Evolutionary conservation across 176 grass and related monocot genomes (phyloP).

Genomic region (Saccharum officinarum): DNA sequence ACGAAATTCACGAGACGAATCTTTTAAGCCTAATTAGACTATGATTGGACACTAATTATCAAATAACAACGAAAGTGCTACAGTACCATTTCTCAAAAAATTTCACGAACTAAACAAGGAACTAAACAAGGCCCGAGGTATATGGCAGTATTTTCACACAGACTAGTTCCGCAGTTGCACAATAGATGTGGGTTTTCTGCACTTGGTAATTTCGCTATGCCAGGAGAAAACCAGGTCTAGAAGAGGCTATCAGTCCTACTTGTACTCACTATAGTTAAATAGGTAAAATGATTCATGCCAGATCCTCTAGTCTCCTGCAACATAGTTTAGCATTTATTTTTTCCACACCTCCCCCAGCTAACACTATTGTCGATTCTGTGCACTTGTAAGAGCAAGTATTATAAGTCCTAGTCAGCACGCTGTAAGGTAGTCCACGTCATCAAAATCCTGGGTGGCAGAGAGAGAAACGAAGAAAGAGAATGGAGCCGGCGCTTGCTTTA

Average conservation of each 20-base stretch:
- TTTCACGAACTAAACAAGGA: too few species aligned
- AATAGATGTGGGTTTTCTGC: neutral
- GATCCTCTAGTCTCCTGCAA: neutral
- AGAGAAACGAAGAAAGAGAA: too few species aligned
- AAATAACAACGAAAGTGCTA: too few species aligned
- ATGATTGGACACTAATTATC: too few species aligned
- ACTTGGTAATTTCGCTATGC: neutral
- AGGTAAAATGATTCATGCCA: neutral
- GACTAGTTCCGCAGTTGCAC: conserved; percentile 1
- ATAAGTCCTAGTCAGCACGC: too few species aligned
- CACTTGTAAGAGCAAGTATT: neutral
- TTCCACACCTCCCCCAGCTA: neutral
- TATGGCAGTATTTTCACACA: neutral
- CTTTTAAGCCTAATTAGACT: too few species aligned
- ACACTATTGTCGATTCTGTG: neutral
- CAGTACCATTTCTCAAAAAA: too few species aligned
- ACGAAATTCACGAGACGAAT: too few species aligned
- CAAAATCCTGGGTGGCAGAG: too few species aligned
- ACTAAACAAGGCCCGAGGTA: too few species aligned
- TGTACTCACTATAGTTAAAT: neutral
- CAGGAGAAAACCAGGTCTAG: neutral
- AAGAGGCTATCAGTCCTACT: neutral
- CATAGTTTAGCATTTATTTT: conserved; percentile 8
- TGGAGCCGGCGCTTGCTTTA: too few species aligned
- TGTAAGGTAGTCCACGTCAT: too few species aligned